Evolutionary conservation across 2,329 filamentous ascomycete species (phyloP).

Genomic region (Fusarium liriodendri): DNA sequence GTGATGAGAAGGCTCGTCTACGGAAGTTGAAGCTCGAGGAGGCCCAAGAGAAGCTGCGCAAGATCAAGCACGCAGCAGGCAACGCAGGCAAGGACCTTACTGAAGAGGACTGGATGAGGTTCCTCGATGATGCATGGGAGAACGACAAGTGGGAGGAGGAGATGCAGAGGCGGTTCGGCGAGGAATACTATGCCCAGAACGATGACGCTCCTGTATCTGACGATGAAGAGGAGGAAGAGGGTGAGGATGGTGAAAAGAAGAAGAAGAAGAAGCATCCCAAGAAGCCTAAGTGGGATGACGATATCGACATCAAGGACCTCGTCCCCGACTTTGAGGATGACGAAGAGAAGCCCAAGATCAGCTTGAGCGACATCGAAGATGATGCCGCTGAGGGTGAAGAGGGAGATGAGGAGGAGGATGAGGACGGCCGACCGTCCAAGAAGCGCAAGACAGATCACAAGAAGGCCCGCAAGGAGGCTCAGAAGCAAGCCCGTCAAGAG

Average conservation of each 20-base stretch:
- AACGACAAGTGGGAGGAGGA: slow-evolving; percentile 90
- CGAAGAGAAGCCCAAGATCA: slow-evolving; percentile 62
- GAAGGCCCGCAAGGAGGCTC: slow-evolving; percentile 65
- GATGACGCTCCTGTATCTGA: slow-evolving; percentile 75
- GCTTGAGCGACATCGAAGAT: slow-evolving; percentile 61
- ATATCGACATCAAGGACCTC: slow-evolving; percentile 96
- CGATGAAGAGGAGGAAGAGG: slow-evolving; percentile 71
- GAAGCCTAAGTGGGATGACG: slow-evolving; percentile 87
- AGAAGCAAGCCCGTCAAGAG: slow-evolving; percentile 83
- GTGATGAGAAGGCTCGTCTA: slow-evolving; percentile 84
- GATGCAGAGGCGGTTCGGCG: slow-evolving; percentile 89
- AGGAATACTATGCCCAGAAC: slow-evolving; percentile 87
- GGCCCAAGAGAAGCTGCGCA: slow-evolving; percentile 84
- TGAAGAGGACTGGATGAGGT: slow-evolving; percentile 84
- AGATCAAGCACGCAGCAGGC: slow-evolving; percentile 91
- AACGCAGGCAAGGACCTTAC: slow-evolving; percentile 72
- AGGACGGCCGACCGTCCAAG: slow-evolving; percentile 62
- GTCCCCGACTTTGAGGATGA: slow-evolving; percentile 86
- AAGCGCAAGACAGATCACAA: slow-evolving; percentile 71
- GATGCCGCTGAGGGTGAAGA: slow-evolving; percentile 51
- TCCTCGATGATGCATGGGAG: slow-evolving; percentile 90
- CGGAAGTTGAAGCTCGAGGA: slow-evolving; percentile 92
- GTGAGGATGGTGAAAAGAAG: slow-evolving; percentile 63
- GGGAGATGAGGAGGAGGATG: slow-evolving; percentile 55
- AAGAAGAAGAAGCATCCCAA: slow-evolving; percentile 60